Conservation (phyloP, 2,329 filamentous ascomycete species). For the Talaromyces sp. region DNA sequence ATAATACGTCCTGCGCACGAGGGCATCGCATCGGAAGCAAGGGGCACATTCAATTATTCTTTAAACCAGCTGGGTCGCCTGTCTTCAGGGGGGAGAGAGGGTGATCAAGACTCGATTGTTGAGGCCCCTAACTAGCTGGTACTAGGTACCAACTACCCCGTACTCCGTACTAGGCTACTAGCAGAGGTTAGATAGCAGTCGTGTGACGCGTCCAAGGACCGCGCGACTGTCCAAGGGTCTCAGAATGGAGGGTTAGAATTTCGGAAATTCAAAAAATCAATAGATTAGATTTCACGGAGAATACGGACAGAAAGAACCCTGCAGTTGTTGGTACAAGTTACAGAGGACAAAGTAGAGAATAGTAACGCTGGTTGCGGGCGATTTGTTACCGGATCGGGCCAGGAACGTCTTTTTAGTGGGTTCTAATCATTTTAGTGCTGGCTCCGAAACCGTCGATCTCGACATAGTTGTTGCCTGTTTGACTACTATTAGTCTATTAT, state of each 20-base stretch:
- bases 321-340: too few relatives aligned
- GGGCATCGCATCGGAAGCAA: background rate
- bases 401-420: background rate
- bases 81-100: background rate
- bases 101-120: background rate
- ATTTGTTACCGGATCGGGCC: background rate
- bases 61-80: background rate
- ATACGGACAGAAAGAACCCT: too few relatives aligned
- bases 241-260: background rate
- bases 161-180: background rate
- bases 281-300: too few relatives aligned
- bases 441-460: background rate
- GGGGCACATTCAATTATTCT: background rate
- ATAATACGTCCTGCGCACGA: background rate
- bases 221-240: background rate
- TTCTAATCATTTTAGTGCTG: background rate
- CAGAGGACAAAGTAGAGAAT: too few relatives aligned
- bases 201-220: background rate
- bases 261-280: too few relatives aligned
- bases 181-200: background rate
- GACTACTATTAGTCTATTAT: background rate
- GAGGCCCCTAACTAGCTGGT: too few relatives aligned
- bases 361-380: background rate
- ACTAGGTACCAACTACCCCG: background rate
- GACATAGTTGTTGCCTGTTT: background rate